Evolutionary conservation across 1,284 basidiomycete species (phyloP).

Genomic region (Phylloporus sp.): DNA sequence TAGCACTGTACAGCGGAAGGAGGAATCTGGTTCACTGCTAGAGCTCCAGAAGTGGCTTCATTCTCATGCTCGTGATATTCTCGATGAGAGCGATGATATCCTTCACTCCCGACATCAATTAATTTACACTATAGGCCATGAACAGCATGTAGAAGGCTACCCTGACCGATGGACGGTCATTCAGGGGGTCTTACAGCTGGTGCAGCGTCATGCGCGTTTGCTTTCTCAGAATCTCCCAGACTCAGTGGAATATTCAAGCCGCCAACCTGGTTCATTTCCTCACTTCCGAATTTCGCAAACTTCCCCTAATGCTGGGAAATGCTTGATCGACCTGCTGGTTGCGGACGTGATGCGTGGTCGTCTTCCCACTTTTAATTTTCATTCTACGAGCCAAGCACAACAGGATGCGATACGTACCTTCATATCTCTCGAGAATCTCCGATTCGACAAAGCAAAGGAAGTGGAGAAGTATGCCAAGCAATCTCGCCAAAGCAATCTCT

Average conservation of each 20-base stretch:
- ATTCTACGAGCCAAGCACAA: background rate
- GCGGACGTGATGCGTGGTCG: slow-evolving; percentile 41
- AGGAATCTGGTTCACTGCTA: too few species aligned
- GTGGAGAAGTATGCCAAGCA: slow-evolving; percentile 23
- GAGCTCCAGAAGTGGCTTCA: slow-evolving; percentile 11
- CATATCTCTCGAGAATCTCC: slow-evolving; percentile 19
- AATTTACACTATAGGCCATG: slow-evolving; percentile 53
- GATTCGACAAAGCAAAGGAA: slow-evolving; percentile 25
- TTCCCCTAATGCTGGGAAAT: slow-evolving; percentile 27
- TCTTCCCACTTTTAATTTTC: slow-evolving; percentile 26
- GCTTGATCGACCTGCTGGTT: slow-evolving; percentile 33
- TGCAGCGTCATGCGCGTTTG: slow-evolving; percentile 16
- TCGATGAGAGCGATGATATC: slow-evolving; percentile 62
- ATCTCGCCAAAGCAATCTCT: slow-evolving; percentile 21
- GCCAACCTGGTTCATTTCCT: slow-evolving; percentile 37
- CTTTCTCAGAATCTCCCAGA: slow-evolving; percentile 5
- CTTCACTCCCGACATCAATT: slow-evolving; percentile 55
- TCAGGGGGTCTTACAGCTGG: slow-evolving; percentile 47
- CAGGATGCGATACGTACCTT: slow-evolving; percentile 31
- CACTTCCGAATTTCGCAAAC: slow-evolving; percentile 43
- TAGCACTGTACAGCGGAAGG: too few species aligned
- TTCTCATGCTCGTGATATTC: slow-evolving; percentile 47
- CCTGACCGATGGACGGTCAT: slow-evolving; percentile 55
- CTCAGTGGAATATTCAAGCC: slow-evolving; percentile 15
- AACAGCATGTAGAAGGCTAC: slow-evolving; percentile 48